Evolutionary conservation across 108 stramenopile genomes (phyloP).

Genomic region (Aureococcus anophagefferens): DNA sequence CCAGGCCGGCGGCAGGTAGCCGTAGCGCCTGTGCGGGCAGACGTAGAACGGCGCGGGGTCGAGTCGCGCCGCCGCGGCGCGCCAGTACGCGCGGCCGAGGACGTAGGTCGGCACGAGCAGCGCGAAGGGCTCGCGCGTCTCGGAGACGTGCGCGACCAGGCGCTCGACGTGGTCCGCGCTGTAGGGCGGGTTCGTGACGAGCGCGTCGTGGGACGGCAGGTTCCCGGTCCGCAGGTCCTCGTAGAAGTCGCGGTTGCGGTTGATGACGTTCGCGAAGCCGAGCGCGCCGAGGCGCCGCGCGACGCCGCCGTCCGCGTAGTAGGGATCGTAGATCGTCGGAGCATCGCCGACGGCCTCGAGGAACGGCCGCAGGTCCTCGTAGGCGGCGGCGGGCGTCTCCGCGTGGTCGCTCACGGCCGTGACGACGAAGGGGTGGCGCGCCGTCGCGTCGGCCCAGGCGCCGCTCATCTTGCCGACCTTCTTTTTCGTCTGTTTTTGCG

Average conservation of each 20-base stretch:
- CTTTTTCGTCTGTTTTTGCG: too few species aligned
- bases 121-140: constrained; percentile 46
- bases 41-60: too few species aligned
- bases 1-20: too few species aligned
- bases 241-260: constrained; percentile 56
- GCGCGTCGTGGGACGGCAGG: constrained; percentile 63
- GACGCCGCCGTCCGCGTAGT: constrained; percentile 87
- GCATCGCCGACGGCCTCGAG: constrained; percentile 32
- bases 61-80: too few species aligned
- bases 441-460: too few species aligned
- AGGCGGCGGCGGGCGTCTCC: constrained; percentile 80
- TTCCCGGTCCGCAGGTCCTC: constrained; percentile 2
- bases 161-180: constrained; percentile 77
- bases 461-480: too few species aligned
- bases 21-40: too few species aligned
- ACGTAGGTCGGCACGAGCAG: constrained; percentile 72
- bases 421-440: too few species aligned
- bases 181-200: constrained; percentile 95
- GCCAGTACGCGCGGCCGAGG: too few species aligned
- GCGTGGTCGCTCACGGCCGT: constrained; percentile 66
- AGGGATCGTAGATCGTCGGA: constrained; percentile 92
- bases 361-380: constrained; percentile 68
- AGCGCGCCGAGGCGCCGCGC: constrained; percentile 52
- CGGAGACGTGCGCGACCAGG: constrained; percentile 55
- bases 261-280: constrained; percentile 79